Base-by-base conservation (phyloP, 345 rosid species). In the Pistacia integerrima region DNA sequence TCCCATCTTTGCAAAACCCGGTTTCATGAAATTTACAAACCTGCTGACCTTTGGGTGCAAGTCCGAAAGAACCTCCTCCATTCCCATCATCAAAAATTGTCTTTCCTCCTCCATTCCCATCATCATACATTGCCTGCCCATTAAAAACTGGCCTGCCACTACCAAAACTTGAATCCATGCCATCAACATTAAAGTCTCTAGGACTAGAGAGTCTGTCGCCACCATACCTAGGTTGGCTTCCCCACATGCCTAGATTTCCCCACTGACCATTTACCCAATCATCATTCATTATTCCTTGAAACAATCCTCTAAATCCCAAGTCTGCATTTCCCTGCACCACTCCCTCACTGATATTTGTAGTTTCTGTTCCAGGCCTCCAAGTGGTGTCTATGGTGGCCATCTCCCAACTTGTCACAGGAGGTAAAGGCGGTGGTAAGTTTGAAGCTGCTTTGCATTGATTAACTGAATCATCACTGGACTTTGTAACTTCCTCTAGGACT, bases 1-100 rank as follows among this genome's bases (percentile, higher is more conserved):
- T 90, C 64, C 98, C 99, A 80, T 76, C 93, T 82, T 83, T 93
- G 89, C 98, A 92, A 51, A 69, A 30, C 65, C 97, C 99, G 62
- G 56, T 86, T 85, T 88, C 94, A 17, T 93, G 73, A 72, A 84
- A 93, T 86, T 95, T 95, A 83, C 98, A 95, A 18, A 88, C 79
- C 64, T 89, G 84, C 76, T 81, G 90, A 85, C 92, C 92, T 89
- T 86, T 93, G 79, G 94, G 86, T 51, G 88, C 82, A 80, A 85
- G 80, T 82, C 87, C 80, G 72, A 70, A 78, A 46, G 90, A 80
- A 70, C 85, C 79, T 4, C 11, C 72, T 84, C 90, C 91, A 72
- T 83, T 88, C 49, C 84, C 92, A 35, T 76, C 87, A 17, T 85
- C 70, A 46, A 48, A 44, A 0, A 67, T 18, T 8, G 77, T 70